phyloP scores from a whole-genome alignment of 1,284 basidiomycete genomes.

The Trichosporon sp. region DNA sequence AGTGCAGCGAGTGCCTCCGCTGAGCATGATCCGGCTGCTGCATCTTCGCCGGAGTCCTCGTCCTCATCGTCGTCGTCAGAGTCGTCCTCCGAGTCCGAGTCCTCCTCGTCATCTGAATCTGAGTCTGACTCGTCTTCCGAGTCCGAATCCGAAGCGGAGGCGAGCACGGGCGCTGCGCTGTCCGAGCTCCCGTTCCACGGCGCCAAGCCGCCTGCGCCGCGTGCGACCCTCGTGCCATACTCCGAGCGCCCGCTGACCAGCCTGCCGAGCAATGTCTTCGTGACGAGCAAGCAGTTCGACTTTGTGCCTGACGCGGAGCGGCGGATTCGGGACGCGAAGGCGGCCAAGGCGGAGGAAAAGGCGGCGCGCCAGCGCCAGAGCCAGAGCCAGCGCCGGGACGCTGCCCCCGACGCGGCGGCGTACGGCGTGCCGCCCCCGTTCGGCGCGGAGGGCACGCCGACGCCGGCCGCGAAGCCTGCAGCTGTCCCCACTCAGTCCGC shows the following conservation, averaged over 20 bases:
- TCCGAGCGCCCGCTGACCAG: conserved; percentile 19
- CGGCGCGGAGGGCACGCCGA: conserved; percentile 6
- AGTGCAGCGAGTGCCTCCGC: background rate
- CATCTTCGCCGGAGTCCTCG: background rate
- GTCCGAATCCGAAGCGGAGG: background rate
- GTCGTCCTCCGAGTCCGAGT: background rate
- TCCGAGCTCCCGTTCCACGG: conserved; percentile 5
- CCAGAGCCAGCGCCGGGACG: too few species aligned
- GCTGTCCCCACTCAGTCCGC: background rate
- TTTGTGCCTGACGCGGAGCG: conserved; percentile 17
- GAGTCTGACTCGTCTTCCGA: background rate
- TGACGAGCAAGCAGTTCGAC: conserved; percentile 31
- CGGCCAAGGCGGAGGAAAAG: background rate
- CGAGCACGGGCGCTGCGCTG: background rate
- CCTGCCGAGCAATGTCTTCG: conserved; percentile 41
- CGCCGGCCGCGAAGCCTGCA: background rate
- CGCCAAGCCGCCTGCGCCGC: background rate
- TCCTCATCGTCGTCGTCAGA: background rate
- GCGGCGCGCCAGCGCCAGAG: too few species aligned
- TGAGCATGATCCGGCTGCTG: background rate
- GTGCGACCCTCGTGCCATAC: conserved; percentile 26
- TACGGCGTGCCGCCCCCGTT: conserved; percentile 5
- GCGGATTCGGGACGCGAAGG: conserved; percentile 7
- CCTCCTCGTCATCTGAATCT: background rate
- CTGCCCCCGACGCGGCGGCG: too few species aligned